These are phyloP conservation scores for Kazachstania taianensis DNA, from an alignment of 805 yeast genomes.

Conservation along the genomic window DNA sequence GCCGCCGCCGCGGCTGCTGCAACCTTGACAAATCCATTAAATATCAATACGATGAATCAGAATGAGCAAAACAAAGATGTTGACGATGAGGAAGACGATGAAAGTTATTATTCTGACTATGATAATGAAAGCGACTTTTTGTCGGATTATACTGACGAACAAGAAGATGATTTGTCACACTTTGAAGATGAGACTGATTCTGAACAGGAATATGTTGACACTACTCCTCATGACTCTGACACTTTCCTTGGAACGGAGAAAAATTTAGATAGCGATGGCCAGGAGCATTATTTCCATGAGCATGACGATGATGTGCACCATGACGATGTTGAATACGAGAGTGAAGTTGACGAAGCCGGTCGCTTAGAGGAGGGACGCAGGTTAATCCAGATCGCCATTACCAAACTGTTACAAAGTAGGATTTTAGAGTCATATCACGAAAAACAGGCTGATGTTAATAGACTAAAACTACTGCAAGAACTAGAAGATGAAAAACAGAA, in stretches of 20 bases:
- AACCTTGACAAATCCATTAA: constrained; percentile 9
- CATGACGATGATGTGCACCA: constrained; percentile 13
- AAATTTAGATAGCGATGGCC: constrained; percentile 3
- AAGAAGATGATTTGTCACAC: constrained; percentile 13
- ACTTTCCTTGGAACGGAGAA: constrained; percentile 12
- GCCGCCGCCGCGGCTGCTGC: constrained; percentile 25
- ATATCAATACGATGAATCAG: constrained; percentile 8
- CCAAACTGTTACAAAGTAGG: constrained; percentile 64
- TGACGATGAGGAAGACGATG: constrained; percentile 16
- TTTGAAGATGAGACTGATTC: constrained; percentile 8
- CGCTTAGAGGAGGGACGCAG: constrained; percentile 71
- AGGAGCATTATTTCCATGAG: constrained; percentile 5
- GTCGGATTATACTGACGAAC: constrained; percentile 22
- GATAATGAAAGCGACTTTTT: constrained; percentile 18
- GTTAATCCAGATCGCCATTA: constrained; percentile 68
- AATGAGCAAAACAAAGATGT: constrained; percentile 14
- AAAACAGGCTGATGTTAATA: constrained; percentile 66
- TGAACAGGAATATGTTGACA: constrained; percentile 8
- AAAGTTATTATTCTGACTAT: constrained; percentile 22
- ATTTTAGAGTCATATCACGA: constrained; percentile 70
- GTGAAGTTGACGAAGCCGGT: constrained; percentile 46
- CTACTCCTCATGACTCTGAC: constrained; percentile 10
- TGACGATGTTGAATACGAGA: constrained; percentile 25
- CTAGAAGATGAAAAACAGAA: constrained; percentile 59
- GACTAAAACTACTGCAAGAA: constrained; percentile 52